A percentile compares a stretch with the other conserved stretches of the same genome.
phyloP scores from a whole-genome alignment of 352 stramenopile genomes.

The Poterioochromonas sp. region DNA sequence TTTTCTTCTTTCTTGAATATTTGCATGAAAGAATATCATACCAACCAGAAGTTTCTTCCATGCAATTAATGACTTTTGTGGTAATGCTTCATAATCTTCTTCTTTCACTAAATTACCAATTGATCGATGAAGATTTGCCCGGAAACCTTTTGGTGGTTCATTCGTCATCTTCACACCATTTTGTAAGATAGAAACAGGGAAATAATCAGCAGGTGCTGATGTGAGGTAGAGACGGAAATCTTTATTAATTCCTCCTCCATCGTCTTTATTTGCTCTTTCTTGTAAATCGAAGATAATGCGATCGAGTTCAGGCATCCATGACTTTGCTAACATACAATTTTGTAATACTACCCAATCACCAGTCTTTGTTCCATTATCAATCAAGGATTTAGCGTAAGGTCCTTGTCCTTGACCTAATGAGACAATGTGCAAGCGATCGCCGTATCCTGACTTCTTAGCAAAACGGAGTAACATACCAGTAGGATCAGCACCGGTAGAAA shows the following conservation, averaged over 20 bases:
- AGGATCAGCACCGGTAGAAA: conserved; percentile 76
- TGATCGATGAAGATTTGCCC: conserved; percentile 70
- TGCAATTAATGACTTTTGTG: conserved; percentile 42
- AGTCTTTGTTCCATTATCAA: conserved; percentile 63
- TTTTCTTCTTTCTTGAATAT: conserved; percentile 81
- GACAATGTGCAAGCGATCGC: conserved; percentile 73
- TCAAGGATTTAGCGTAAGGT: conserved; percentile 72
- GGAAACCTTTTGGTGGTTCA: conserved; percentile 77
- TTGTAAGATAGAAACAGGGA: conserved; percentile 78
- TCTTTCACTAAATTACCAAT: conserved; percentile 72
- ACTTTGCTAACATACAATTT: conserved; percentile 85
- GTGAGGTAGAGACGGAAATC: conserved; percentile 81
- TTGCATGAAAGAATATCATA: conserved; percentile 83
- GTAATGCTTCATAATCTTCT: conserved; percentile 46
- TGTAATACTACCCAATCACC: conserved; percentile 82
- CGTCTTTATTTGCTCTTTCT: conserved; percentile 44
- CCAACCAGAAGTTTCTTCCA: conserved; percentile 77
- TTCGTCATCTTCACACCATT: conserved; percentile 85
- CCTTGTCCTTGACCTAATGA: conserved; percentile 82
- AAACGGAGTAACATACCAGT: conserved; percentile 82
- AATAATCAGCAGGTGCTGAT: conserved; percentile 77
- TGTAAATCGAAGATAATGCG: conserved; percentile 73
- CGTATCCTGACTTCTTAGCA: conserved; percentile 72
- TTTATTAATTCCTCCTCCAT: conserved; percentile 41
- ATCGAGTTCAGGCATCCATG: conserved; percentile 82